phyloP scores from a whole-genome alignment of 768 basidiomycete species.

The Xerocomellus amylosporus region DNA sequence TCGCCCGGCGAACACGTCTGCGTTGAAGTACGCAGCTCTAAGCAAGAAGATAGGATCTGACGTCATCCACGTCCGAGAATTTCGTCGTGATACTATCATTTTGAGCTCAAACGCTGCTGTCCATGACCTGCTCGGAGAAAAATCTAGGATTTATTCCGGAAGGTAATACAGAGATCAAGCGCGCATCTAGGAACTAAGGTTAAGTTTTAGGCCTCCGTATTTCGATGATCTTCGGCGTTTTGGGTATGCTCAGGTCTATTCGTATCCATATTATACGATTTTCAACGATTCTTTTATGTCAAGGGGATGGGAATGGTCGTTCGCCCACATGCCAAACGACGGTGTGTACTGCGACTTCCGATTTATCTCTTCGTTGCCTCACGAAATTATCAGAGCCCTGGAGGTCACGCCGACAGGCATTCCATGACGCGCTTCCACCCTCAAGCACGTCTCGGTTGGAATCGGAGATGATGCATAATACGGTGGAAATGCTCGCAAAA shows the following conservation, averaged over 20 bases:
- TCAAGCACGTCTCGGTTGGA: neutral
- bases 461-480: conserved; percentile 2
- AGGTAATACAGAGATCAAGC: neutral
- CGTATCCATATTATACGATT: neutral
- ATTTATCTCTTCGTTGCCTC: neutral
- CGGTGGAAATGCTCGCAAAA: conserved; percentile 2
- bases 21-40: conserved; percentile 2
- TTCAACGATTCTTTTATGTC: neutral
- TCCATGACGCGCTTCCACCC: conserved; percentile 1
- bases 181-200: neutral
- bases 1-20: conserved; percentile 17
- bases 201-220: neutral
- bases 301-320: conserved; percentile 8
- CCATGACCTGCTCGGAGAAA: conserved; percentile 4
- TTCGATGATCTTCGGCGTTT: conserved; percentile 4
- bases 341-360: neutral
- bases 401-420: conserved; percentile 2
- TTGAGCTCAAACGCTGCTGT: neutral
- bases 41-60: conserved; percentile 4
- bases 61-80: conserved; percentile 1
- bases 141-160: conserved; percentile 5
- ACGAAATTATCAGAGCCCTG: neutral
- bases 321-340: conserved; percentile 6
- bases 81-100: conserved; percentile 3
- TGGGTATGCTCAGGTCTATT: neutral